Conservation (phyloP, 768 basidiomycete species). For the Hygrophoropsis aurantiaca region DNA sequence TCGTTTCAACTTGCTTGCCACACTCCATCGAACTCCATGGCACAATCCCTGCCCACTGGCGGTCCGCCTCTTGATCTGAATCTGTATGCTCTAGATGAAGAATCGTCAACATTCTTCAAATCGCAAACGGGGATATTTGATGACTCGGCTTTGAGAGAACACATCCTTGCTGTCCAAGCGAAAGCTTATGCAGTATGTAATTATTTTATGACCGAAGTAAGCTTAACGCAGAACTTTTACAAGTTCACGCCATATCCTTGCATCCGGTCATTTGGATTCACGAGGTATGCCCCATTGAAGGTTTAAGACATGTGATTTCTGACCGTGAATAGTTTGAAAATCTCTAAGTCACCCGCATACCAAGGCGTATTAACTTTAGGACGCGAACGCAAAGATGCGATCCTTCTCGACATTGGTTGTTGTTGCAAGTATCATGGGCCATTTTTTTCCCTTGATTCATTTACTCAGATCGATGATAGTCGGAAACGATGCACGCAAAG, state of each 20-base stretch:
- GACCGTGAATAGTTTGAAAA: constrained; percentile 16
- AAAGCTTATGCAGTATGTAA: constrained; percentile 22
- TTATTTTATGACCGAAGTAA: background rate
- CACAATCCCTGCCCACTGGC: no score
- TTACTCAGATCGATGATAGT: constrained; percentile 15
- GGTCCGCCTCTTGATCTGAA: background rate
- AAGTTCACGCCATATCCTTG: constrained; percentile 25
- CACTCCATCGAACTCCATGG: no score
- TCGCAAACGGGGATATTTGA: constrained; percentile 23
- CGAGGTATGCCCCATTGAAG: constrained; percentile 8
- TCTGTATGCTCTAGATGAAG: background rate
- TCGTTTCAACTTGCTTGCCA: no score
- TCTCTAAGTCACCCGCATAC: constrained; percentile 20
- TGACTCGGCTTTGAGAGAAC: constrained; percentile 20
- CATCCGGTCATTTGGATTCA: constrained; percentile 21
- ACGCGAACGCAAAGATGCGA: constrained; percentile 28
- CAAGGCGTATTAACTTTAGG: constrained; percentile 32
- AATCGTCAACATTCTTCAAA: constrained; percentile 19
- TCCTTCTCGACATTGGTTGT: constrained; percentile 41
- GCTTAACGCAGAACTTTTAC: background rate
- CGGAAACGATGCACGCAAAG: constrained; percentile 36
- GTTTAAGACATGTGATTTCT: no score
- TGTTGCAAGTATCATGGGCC: constrained; percentile 27
- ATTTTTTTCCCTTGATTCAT: background rate
- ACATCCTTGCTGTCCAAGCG: constrained; percentile 23